phyloP scores from a whole-genome alignment of 768 basidiomycete species.

The Porphyrellus cyaneotinctus region DNA sequence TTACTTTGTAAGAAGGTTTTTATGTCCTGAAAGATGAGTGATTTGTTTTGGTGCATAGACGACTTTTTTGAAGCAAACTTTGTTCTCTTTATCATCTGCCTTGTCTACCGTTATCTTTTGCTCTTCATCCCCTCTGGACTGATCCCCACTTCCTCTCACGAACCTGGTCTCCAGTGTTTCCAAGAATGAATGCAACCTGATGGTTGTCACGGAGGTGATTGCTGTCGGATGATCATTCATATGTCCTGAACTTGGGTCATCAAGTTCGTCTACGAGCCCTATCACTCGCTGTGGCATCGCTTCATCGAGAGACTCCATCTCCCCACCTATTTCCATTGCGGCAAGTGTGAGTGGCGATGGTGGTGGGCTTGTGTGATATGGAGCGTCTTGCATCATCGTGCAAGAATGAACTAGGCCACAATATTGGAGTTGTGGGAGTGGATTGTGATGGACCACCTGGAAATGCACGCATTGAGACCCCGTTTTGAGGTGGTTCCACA shows the following conservation, averaged over 20 bases:
- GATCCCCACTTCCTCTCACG: constrained; percentile 46
- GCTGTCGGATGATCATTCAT: constrained; percentile 77
- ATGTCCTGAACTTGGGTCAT: constrained; percentile 81
- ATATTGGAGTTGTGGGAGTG: constrained; percentile 72
- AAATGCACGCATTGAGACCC: constrained; percentile 29
- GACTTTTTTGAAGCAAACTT: constrained; percentile 37
- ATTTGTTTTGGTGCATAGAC: background rate
- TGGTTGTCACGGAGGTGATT: constrained; percentile 59
- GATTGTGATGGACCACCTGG: constrained; percentile 48
- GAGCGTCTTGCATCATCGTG: constrained; percentile 80
- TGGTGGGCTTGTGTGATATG: constrained; percentile 73
- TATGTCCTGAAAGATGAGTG: background rate
- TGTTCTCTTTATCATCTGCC: constrained; percentile 53
- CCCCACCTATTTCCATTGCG: constrained; percentile 32
- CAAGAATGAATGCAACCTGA: constrained; percentile 44
- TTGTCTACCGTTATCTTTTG: constrained; percentile 39
- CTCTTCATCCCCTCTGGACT: constrained; percentile 19
- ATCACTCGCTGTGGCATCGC: constrained; percentile 45
- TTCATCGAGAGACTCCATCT: constrained; percentile 36
- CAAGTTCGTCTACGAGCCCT: constrained; percentile 81
- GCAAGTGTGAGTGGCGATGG: constrained; percentile 65
- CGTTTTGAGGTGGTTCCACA: constrained; percentile 32
- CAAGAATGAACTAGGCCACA: constrained; percentile 84
- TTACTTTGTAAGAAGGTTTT: background rate
- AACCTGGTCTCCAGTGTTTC: constrained; percentile 61